Conservation (phyloP, 257 asterid species). For the Haberlea rhodopensis region DNA sequence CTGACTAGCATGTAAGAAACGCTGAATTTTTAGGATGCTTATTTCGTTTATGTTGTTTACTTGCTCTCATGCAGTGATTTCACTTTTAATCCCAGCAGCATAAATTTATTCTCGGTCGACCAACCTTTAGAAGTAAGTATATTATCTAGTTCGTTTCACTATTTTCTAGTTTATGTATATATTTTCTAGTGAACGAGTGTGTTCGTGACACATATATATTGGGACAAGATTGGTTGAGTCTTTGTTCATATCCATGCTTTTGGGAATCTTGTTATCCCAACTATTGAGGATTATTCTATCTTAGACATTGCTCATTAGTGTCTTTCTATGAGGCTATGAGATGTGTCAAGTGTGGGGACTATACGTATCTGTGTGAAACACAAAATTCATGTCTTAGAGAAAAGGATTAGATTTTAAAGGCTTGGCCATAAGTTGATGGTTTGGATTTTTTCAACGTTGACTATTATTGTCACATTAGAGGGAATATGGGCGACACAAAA, state of each 20-base stretch:
- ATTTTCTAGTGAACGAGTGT: neutral
- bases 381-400: no score
- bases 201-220: neutral
- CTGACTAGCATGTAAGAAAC: neutral
- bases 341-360: neutral
- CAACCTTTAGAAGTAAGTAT: constrained; percentile 57
- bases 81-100: constrained; percentile 55
- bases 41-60: neutral
- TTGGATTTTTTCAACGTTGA: no score
- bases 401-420: no score
- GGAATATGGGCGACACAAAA: no score
- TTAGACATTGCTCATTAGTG: neutral
- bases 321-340: neutral
- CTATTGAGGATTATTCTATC: neutral
- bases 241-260: neutral
- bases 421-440: no score
- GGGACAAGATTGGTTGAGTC: neutral
- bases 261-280: neutral
- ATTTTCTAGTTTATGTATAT: neutral
- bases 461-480: no score
- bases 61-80: constrained; percentile 63
- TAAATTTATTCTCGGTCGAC: constrained; percentile 64
- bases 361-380: neutral
- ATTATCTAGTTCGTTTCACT: neutral
- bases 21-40: neutral